Conservation (phyloP, 805 yeast genomes). For the Cyberlindnera nakhonratchasimensis region DNA sequence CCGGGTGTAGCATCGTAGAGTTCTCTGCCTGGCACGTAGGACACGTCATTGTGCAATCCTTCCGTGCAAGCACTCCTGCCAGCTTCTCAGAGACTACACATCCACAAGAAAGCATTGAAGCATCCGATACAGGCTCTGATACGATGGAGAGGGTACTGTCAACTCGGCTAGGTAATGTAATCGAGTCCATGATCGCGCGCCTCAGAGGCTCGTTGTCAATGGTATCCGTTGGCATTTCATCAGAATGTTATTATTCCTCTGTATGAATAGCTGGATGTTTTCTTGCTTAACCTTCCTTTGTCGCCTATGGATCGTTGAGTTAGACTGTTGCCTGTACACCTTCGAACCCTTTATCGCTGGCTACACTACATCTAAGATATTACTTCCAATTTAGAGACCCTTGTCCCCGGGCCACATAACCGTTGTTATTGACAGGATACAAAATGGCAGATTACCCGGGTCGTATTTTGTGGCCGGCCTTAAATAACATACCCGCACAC, state of each 20-base stretch:
- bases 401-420: too few species aligned
- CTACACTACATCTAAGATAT: too few species aligned
- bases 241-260: neutral
- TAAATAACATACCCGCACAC: too few species aligned
- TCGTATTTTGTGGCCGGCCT: too few species aligned
- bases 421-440: too few species aligned
- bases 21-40: conserved; percentile 20
- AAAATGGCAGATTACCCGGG: too few species aligned
- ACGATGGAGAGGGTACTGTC: conserved; percentile 9
- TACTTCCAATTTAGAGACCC: too few species aligned
- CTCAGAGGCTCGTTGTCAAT: conserved; percentile 4
- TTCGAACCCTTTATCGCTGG: too few species aligned
- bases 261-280: neutral
- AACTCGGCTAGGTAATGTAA: conserved; percentile 16
- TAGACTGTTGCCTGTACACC: too few species aligned
- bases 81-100: conserved; percentile 36
- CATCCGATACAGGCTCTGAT: conserved; percentile 18
- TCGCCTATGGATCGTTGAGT: too few species aligned
- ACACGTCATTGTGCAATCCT: conserved; percentile 15
- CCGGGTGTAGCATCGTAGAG: conserved; percentile 8
- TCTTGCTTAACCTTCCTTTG: neutral
- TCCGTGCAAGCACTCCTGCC: conserved; percentile 21
- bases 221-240: conserved; percentile 4
- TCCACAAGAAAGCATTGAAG: conserved; percentile 38
- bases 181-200: conserved; percentile 11